Percentiles rank a stretch among this genome's conserved stretches.
Conservation (phyloP, 805 yeast species). For the Candida tibetensis region DNA sequence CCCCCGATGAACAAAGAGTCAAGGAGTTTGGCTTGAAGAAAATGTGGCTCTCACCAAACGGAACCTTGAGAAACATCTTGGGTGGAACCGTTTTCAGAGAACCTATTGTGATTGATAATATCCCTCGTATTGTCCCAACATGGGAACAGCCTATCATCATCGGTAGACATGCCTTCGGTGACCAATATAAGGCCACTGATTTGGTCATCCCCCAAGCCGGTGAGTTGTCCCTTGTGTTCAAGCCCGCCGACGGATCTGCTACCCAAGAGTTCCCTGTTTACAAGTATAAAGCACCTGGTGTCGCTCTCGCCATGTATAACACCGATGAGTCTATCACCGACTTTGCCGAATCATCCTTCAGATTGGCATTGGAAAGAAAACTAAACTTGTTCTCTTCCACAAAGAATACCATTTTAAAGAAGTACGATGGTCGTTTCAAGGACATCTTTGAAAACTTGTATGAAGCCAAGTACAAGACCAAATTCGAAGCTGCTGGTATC, state of each 20-base stretch:
- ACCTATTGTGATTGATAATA: conserved; percentile 85
- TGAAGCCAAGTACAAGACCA: conserved; percentile 60
- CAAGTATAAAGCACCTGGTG: conserved; percentile 70
- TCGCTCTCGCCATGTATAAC: conserved; percentile 92
- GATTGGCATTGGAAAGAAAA: conserved; percentile 75
- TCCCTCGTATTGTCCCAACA: conserved; percentile 84
- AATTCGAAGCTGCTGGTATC: conserved; percentile 77
- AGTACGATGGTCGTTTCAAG: conserved; percentile 93
- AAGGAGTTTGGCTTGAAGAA: conserved; percentile 85
- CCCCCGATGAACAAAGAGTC: conserved; percentile 97
- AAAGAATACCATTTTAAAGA: conserved; percentile 91
- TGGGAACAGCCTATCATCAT: conserved; percentile 96
- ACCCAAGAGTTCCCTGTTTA: conserved; percentile 58
- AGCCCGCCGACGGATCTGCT: conserved; percentile 63
- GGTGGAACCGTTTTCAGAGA: conserved; percentile 98
- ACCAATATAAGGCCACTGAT: conserved; percentile 94
- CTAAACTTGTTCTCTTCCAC: conserved; percentile 84
- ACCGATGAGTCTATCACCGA: conserved; percentile 87
- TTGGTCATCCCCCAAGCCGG: conserved; percentile 79
- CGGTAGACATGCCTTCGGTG: conserved; percentile 97
- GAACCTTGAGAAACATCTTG: conserved; percentile 90
- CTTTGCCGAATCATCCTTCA: conserved; percentile 91
- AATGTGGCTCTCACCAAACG: conserved; percentile 98
- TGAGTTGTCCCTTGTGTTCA: conserved; percentile 70
- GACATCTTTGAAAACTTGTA: conserved; percentile 85